phyloP scores from a whole-genome alignment of 306 rosid species.

The Cyamopsis tetragonoloba region DNA sequence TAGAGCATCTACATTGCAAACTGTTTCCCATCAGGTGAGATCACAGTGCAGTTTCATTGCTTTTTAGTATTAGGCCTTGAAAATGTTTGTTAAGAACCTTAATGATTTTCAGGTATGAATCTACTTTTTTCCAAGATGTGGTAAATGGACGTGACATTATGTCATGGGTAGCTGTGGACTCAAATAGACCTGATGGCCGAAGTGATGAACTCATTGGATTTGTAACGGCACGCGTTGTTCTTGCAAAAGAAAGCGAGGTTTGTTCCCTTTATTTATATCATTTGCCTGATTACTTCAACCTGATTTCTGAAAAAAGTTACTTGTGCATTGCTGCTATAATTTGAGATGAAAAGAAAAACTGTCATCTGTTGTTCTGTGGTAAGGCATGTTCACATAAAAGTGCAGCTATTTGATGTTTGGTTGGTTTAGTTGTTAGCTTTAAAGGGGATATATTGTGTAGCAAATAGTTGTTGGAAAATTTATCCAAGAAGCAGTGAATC shows the following conservation, averaged over 20 bases:
- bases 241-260: slow-evolving; percentile 77
- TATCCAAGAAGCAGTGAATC: background rate
- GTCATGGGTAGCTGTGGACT: slow-evolving; percentile 86
- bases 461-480: background rate
- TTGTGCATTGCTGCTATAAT: too few relatives aligned
- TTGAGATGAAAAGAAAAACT: too few relatives aligned
- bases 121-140: slow-evolving; percentile 71
- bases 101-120: slow-evolving; percentile 58
- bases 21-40: slow-evolving; percentile 80
- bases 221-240: slow-evolving; percentile 69
- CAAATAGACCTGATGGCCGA: slow-evolving; percentile 51
- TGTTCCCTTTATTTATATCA: background rate
- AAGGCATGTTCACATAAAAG: too few relatives aligned
- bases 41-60: slow-evolving; percentile 10
- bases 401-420: too few relatives aligned
- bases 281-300: too few relatives aligned
- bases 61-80: background rate
- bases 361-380: background rate
- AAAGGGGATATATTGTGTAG: background rate
- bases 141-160: slow-evolving; percentile 68
- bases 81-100: background rate
- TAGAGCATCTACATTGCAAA: slow-evolving; percentile 60
- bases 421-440: background rate
- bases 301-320: too few relatives aligned
- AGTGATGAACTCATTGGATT: slow-evolving; percentile 78